Base-by-base conservation (phyloP, 768 basidiomycete species). In the Wakefieldia striispora region DNA sequence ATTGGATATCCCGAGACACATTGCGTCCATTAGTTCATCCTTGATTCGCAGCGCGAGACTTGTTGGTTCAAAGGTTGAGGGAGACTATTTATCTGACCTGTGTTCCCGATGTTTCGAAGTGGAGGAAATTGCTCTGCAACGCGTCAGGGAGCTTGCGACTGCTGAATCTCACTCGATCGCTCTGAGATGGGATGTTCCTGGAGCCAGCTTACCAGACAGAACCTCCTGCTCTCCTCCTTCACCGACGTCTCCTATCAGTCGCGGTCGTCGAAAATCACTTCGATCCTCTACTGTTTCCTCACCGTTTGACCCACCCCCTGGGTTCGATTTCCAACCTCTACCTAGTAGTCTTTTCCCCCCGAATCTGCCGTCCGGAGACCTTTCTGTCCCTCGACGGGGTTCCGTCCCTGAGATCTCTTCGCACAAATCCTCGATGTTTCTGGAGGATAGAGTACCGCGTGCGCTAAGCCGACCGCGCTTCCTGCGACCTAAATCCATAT, bases 1-100 rank as follows among this genome's bases (percentile, higher is more conserved):
- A 35, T 72, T 91, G 44, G 93, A 95, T 63, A 72, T 90, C 43
- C 83, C 90, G 3, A 82, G 81, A 60, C 84, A 92, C 56, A 76
- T 93, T 31, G 88, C 90, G 14, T 76, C 83, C 45, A 73, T 94
- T 49, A 80, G 84, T 9, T 87, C 88, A 7, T 80, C 85, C 40
- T 77, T 95, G n/a, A 80, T 84, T 33, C 84, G 90, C 31, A 75
- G 80, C 56, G 59, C 68, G 20, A 79, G 81, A 21, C 70, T 72
- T 54, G 71, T 75, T 45, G 71, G 74, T 43, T 67, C 70, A 29
- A 62, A 68, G 24, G 67, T 62, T 17, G 63, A 62, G 41, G 70
- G 56, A 14, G 66, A 68, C 14, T 63, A 70, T 9, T 55, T 90
- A 37, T 72, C 78, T 17, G 79, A 82, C 45, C 75, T 91, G 36